Base-by-base conservation (phyloP, 106 monocot genomes). In the Xerophyta viscosa region DNA sequence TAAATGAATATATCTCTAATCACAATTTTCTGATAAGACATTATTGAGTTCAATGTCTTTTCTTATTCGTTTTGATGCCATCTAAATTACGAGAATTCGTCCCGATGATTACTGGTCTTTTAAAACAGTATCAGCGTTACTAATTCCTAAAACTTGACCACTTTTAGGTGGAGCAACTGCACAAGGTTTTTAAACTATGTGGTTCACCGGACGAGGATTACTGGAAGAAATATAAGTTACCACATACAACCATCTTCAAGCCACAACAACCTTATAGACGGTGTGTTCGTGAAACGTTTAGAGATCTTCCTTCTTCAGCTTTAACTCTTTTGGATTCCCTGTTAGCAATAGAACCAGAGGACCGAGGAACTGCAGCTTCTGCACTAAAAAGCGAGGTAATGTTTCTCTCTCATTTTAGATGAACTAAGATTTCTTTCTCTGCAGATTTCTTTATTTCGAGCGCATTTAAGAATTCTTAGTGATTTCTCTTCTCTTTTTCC, bases 141-240 rank as follows among this genome's bases (percentile, higher is more conserved):
- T n/a, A n/a, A n/a, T n/a, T n/a, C n/a, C n/a, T n/a, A n/a, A n/a
- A n/a, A n/a, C n/a, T n/a, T 33, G 33, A 49, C 6, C 31, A 15
- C 39, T 52, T 48, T 1, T 54, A 81, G 81, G 81, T 81, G 62
- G 81, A 81, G 52, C 81, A 81, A 58, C 50, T 81, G 60, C 81
- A 81, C 48, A 81, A 76, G 29, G 75, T 81, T 49, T 81, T 81
- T 37, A 75, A 81, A 62, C 67, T 81, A 46, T 81, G 81, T 63
- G 81, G 81, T 10, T 81, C 81, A 15, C 81, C 81, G 37, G 61
- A 75, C 27, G 75, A 81, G 56, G 81, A 81, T 39, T 81, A 66
- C 57, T 76, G 75, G 70, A 57, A 41, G 19, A 66, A 58, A 27
- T 67, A 62, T 37, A 80, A 80, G 28, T 30, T 80, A n/a, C 62